Evolutionary conservation across 139 green algal species (phyloP), one percentile per base, ranked within the genome.

Genomic region (Micromonas pusilla): DNA sequence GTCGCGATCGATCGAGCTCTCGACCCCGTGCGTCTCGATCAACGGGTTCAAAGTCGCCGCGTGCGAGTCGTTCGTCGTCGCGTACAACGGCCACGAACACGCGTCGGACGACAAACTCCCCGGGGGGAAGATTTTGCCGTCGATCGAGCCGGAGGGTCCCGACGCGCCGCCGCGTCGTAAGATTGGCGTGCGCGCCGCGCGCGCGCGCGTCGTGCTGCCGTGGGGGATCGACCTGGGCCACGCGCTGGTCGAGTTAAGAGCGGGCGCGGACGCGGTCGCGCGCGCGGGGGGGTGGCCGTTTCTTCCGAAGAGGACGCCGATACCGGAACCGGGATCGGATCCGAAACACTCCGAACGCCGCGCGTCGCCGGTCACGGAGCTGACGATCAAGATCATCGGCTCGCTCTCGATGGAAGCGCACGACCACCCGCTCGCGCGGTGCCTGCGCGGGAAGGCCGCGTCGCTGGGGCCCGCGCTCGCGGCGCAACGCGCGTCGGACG

Each of bases 221-320:
- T 32, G 13, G 28, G 65, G 65, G 32, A 45, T 72, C 3, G 65
- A 72, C 30, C 65, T 72, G 3, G 65, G 65, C 3, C n/a, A 72
- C 28, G 65, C 65, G 28, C 13, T 21, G 65, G 26, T 23, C 4
- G 65, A 25, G 13, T 3, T 38, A 2, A 45, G n/a, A 2, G 30
- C 30, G 26, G 65, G 65, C 13, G 4, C 36, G 2, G 26, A 38
- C 4, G 65, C 65, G 65, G 23, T 72, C 4, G 13, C 3, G 4
- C 13, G 23, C 65, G 65, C 38, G 13, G 33, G 21, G 9, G 25
- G 60, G 9, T 30, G 13, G 28, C 32, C 13, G 13, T 52, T 72
- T 38, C 2, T 20, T 23, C 26, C n/a, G 26, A 26, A 32, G 30
- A n/a, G n/a, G n/a, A 52, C 65, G n/a, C 4, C 65, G 28, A 52